Base-by-base conservation (phyloP, 768 basidiomycete species). In the Amanita polypyramis region DNA sequence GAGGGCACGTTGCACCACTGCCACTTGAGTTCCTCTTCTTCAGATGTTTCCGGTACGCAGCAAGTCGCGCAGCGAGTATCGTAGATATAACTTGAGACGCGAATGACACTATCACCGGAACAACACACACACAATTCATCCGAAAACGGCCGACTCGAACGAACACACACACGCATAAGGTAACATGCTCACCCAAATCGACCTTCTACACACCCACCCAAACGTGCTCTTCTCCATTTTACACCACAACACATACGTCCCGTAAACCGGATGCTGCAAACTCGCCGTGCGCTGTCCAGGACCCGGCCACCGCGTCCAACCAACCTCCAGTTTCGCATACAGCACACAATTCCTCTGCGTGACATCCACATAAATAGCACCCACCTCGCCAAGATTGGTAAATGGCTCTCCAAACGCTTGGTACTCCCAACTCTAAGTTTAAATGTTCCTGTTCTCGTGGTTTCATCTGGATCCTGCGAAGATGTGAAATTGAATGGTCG, bases 311-410 rank as follows among this genome's bases (percentile, higher is more conserved):
- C 15, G 23, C 21, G 21, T 37, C 45, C 45, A 46, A 9, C 32
- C 43, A 11, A 20, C 44, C 9, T 37, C 20, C 3, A 37, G 15
- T 21, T 29, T 36, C 5, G 21, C 45, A 37, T 37, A 46, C 21
- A 46, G 17, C 14, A 33, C 35, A 21, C 25, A 27, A 21, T 37
- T 46, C 12, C 21, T 21, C 8, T 36, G n/a, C 20, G 45, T 46
- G 2, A 46, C n/a, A 25, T 46, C 45, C 4, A 46, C 45, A 27
- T 46, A 46, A 9, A 46, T 46, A 27, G 37, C 45, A 5, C 45
- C 45, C 2, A 25, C n/a, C 20, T 12, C 23, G 7, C 45, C 45
- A 1, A 46, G 19, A 25, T 19, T 1, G 14, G 8, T 9, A 4
- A 10, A 15, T 2, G 45, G 45, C 19, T 15, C 35, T 7, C 45